These are phyloP conservation scores for Mucor circinelloides DNA, from an alignment of 371 early-diverging fungal genomes.

Conservation along the genomic window DNA sequence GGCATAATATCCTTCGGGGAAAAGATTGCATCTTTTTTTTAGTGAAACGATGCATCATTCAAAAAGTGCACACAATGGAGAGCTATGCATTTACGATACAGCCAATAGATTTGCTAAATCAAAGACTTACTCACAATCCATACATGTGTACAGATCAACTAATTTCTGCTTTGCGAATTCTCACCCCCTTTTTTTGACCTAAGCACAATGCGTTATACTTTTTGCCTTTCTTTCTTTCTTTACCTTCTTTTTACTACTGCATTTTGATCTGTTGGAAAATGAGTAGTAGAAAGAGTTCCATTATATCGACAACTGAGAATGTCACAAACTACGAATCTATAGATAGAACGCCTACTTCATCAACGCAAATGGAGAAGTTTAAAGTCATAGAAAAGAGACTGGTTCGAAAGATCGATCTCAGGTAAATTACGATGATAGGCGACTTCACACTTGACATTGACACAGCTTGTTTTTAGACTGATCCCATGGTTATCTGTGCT, in stretches of 20 bases:
- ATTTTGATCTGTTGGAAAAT: background rate
- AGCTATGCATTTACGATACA: background rate
- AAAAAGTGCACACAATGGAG: background rate
- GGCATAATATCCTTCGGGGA: background rate
- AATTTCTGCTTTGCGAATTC: background rate
- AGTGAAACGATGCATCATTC: background rate
- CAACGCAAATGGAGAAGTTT: background rate
- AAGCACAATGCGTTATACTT: background rate
- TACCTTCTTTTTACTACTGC: background rate
- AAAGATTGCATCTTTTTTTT: background rate
- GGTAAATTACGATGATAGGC: background rate
- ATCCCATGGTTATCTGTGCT: slow-evolving; percentile 45
- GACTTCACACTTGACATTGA: background rate
- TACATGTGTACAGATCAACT: background rate
- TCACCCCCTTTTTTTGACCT: background rate
- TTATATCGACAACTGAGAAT: background rate
- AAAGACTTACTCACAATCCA: background rate
- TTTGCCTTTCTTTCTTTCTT: background rate
- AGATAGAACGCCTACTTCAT: background rate
- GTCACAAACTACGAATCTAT: background rate
- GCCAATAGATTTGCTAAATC: background rate
- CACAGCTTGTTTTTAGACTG: slow-evolving; percentile 14
- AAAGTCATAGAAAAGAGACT: background rate
- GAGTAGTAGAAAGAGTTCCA: background rate
- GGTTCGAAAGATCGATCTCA: slow-evolving; percentile 2